Base-by-base conservation (phyloP, 2,329 filamentous ascomycete species). In the Botrytis cinerea region DNA sequence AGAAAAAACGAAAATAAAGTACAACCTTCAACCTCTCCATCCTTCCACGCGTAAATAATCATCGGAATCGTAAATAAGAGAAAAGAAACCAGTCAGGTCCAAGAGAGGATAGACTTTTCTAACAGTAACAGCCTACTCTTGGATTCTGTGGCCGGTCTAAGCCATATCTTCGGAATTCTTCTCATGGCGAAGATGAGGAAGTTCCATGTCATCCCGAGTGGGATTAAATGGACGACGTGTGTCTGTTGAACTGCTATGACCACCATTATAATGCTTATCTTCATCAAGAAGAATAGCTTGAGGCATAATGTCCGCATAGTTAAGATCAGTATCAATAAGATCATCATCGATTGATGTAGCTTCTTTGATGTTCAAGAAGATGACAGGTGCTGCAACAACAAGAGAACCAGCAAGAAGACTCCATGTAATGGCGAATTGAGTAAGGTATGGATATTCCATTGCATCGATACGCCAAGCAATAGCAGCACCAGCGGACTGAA, bases 261-360 rank as follows among this genome's bases (percentile, higher is more conserved):
- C 32, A 18, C 35, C 25, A 22, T 43, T 45, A 35, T 35, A 71
- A 12, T 72, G 16, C 1, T 57, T 62, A 60, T 67, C 46, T 38
- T 72, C 32, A 25, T 57, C 70, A 8, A 72, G 8, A 66, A 54
- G 51, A 28, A 67, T 32, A n/a, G 38, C 54, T 45, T 73, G 54
- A 48, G 72, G 72, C 9, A 73, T 57, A 22, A 96, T 90, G 75
- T 97, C 93, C 46, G 87, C 88, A n/a, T 90, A 80, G 0, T 91
- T 95, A 86, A 95, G 93, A 79, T 97, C 93, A 43, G 91, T 93
- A 82, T 94, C 95, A 81, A 91, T 90, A 70, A 97, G 85, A 81
- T 97, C 94, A 72, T 95, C 90, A 82, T 94, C 93, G 10, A 96
- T 78, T 4, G 88, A 81, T 32, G 93, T 89, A n/a, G 90, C 92